These are phyloP conservation scores for Penicillium rolfsii DNA, from an alignment of 2,329 filamentous ascomycete species.

Conservation along the genomic window DNA sequence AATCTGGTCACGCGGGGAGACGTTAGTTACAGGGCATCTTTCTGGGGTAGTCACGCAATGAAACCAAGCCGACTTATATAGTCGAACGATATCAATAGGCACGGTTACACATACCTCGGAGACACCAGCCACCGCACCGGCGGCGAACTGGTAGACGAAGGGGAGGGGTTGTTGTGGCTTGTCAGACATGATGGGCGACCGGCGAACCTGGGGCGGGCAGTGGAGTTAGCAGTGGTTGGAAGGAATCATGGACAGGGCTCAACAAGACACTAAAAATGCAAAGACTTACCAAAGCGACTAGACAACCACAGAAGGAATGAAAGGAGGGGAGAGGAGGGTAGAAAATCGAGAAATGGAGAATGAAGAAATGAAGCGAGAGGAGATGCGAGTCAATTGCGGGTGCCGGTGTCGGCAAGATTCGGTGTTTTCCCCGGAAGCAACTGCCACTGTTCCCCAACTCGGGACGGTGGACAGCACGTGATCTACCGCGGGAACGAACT, in stretches of 20 bases:
- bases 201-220: constrained; percentile 10
- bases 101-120: constrained; percentile 73
- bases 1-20: constrained; percentile 32
- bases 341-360: constrained; percentile 18
- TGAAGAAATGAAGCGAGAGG: not conserved
- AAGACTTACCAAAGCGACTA: constrained; percentile 13
- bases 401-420: constrained; percentile 30
- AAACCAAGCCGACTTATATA: not conserved
- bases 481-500: constrained; percentile 20
- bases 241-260: not conserved
- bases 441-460: not conserved
- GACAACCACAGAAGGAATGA: constrained; percentile 7
- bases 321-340: constrained; percentile 15
- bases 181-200: constrained; percentile 58
- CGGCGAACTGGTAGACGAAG: constrained; percentile 93
- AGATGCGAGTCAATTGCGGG: not conserved
- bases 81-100: not conserved
- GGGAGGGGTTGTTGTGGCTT: constrained; percentile 74
- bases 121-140: constrained; percentile 94
- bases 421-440: constrained; percentile 19
- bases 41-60: not conserved
- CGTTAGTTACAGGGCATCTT: constrained; percentile 22
- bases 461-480: not conserved
- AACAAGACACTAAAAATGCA: not conserved
- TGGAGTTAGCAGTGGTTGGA: constrained; percentile 9